Evolutionary conservation across 768 basidiomycete genomes (phyloP), one percentile per base, ranked within the genome.

Genomic region (Lactarius sanguifluus): DNA sequence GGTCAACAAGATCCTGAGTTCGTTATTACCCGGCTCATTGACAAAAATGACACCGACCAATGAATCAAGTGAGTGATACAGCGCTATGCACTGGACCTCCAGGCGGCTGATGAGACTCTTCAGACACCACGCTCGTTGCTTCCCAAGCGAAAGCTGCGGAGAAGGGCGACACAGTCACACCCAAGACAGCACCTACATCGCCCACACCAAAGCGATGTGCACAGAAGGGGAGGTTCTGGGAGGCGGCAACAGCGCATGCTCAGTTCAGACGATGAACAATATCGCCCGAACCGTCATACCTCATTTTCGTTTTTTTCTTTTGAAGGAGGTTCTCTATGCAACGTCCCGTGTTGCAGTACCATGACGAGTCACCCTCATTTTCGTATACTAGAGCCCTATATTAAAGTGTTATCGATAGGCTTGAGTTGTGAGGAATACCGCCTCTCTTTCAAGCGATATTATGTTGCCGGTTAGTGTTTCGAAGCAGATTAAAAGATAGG

Each of bases 51-150:
- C 28, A 41, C 28, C 40, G 30, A 30, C 43, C 16, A 50, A 52
- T 20, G 47, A 59, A 9, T 64, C 64, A 13, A 58, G 64, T 59
- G 38, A 59, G 57, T 23, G 13, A 64, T 20, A 50, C 13, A 59
- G 3, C 18, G 3, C 47, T 5, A 54, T 6, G 9, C 20, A 10
- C 7, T 25, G 16, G 23, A 16, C 1, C 13, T 16, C 57, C 23
- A 36, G 23, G 25, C 15, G 34, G 58, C 38, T 64, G 1, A 59
- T 12, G 3, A 28, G 18, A 13, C 10, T 7, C 23, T 38, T 47
- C 20, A 63, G 62, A 50, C 20, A 20, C 23, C 57, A 64, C 47
- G 7, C 36, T 64, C n/a, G 20, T 59, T 47, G 9, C 20, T 9
- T 15, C 45, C 25, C 7, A n/a, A 59, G 36, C 20, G 18, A 30